phyloP scores from a whole-genome alignment of 2,329 filamentous ascomycete genomes.

The Stemphylium beticola region DNA sequence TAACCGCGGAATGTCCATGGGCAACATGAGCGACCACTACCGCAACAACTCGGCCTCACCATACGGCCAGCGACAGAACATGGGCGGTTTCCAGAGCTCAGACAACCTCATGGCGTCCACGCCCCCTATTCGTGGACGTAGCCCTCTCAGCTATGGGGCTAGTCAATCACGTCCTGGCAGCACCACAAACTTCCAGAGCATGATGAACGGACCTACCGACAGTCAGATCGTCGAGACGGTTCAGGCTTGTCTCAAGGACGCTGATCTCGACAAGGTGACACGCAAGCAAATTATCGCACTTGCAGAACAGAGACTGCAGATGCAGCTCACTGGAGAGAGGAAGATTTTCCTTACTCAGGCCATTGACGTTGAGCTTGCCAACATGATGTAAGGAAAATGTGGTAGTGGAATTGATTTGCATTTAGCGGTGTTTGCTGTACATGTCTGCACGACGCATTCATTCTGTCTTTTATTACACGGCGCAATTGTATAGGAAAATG shows the following conservation, averaged over 20 bases:
- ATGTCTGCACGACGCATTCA: slow-evolving; percentile 21
- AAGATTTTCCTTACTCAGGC: slow-evolving; percentile 88
- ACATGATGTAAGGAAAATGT: slow-evolving; percentile 70
- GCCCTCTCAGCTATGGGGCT: slow-evolving; percentile 57
- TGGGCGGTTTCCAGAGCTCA: slow-evolving; percentile 53
- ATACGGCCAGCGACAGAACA: slow-evolving; percentile 47
- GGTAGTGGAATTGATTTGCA: slow-evolving; percentile 19
- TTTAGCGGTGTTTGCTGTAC: slow-evolving; percentile 23
- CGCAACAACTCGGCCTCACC: slow-evolving; percentile 34
- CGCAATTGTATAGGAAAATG: slow-evolving; percentile 15
- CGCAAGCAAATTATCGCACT: slow-evolving; percentile 91
- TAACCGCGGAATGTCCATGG: slow-evolving; percentile 66
- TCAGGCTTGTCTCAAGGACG: slow-evolving; percentile 79
- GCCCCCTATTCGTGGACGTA: slow-evolving; percentile 51
- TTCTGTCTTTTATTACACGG: slow-evolving; percentile 13
- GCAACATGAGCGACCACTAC: slow-evolving; percentile 57
- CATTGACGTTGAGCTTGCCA: slow-evolving; percentile 92
- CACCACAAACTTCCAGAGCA: slow-evolving; percentile 65
- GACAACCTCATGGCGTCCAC: slow-evolving; percentile 50
- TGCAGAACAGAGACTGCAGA: slow-evolving; percentile 91
- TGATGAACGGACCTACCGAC: slow-evolving; percentile 73
- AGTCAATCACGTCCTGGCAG: slow-evolving; percentile 59
- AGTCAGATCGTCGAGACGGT: slow-evolving; percentile 82
- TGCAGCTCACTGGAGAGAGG: slow-evolving; percentile 83
- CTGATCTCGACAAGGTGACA: slow-evolving; percentile 94